Evolutionary conservation across 1,284 basidiomycete genomes (phyloP).

Genomic region (Exobasidium cylindrosporum): DNA sequence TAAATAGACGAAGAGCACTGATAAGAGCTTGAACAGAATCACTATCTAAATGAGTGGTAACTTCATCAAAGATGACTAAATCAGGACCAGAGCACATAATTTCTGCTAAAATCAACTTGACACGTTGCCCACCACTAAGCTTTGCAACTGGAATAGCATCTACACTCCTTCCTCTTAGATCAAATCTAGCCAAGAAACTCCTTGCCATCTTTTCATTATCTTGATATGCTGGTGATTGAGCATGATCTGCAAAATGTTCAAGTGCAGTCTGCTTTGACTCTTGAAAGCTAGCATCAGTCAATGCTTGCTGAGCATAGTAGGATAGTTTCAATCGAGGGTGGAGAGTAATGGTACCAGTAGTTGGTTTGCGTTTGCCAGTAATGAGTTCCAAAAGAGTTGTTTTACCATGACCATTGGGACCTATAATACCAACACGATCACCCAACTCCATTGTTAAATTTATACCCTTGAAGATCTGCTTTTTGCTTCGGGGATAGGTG

Average conservation of each 20-base stretch:
- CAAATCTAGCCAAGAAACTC: conserved; percentile 56
- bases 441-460: conserved; percentile 64
- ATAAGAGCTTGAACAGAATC: conserved; percentile 66
- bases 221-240: too few relatives aligned
- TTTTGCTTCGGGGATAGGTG: conserved; percentile 55
- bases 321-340: conserved; percentile 65
- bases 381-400: conserved; percentile 58
- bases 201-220: conserved; percentile 41
- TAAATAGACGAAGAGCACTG: conserved; percentile 62
- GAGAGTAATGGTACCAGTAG: conserved; percentile 62
- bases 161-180: conserved; percentile 47
- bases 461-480: conserved; percentile 61
- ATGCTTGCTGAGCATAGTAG: conserved; percentile 57
- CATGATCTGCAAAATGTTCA: conserved; percentile 54
- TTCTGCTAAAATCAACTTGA: conserved; percentile 35
- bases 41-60: conserved; percentile 65
- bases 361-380: conserved; percentile 61
- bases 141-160: conserved; percentile 29
- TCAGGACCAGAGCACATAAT: conserved; percentile 38
- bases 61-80: conserved; percentile 40
- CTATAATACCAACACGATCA: conserved; percentile 64
- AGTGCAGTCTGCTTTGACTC: conserved; percentile 54
- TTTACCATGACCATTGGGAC: conserved; percentile 55
- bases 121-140: conserved; percentile 63
- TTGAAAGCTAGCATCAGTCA: conserved; percentile 43